phyloP scores from a whole-genome alignment of 352 stramenopile species.

The Globisporangium barbulae region DNA sequence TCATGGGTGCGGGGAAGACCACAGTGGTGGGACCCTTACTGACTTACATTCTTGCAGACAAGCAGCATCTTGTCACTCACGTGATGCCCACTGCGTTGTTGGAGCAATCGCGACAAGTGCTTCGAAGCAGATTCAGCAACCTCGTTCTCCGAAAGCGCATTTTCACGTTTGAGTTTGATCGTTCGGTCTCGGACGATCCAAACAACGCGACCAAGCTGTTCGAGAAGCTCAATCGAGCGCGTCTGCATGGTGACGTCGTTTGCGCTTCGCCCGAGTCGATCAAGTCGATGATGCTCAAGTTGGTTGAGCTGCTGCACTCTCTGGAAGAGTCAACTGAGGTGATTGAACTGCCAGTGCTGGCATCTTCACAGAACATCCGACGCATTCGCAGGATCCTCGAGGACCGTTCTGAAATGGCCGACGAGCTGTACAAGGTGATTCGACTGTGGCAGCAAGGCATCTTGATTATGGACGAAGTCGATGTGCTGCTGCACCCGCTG shows the following conservation, averaged over 20 bases:
- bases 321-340: slow-evolving; percentile 83
- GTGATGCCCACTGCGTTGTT: slow-evolving; percentile 98
- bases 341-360: slow-evolving; percentile 51
- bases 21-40: slow-evolving; percentile 98
- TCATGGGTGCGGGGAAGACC: slow-evolving; percentile 99
- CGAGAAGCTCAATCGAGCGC: slow-evolving; percentile 87
- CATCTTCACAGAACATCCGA: slow-evolving; percentile 69
- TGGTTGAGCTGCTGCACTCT: slow-evolving; percentile 93
- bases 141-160: slow-evolving; percentile 97
- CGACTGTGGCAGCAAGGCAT: slow-evolving; percentile 92
- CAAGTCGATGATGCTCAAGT: slow-evolving; percentile 99
- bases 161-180: slow-evolving; percentile 99
- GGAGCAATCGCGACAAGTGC: slow-evolving; percentile 97
- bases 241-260: slow-evolving; percentile 93
- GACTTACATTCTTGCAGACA: slow-evolving; percentile 97
- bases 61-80: slow-evolving; percentile 94
- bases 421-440: slow-evolving; percentile 88
- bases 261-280: slow-evolving; percentile 98
- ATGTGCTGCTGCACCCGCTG: slow-evolving; percentile 89
- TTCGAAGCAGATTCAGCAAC: slow-evolving; percentile 97
- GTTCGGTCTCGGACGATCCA: slow-evolving; percentile 88
- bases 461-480: slow-evolving; percentile 93
- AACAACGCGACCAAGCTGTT: slow-evolving; percentile 57
- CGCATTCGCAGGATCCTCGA: slow-evolving; percentile 67
- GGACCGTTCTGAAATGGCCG: slow-evolving; percentile 83